Base-by-base conservation (phyloP, 345 rosid genomes). In the Gossypium arboreum region DNA sequence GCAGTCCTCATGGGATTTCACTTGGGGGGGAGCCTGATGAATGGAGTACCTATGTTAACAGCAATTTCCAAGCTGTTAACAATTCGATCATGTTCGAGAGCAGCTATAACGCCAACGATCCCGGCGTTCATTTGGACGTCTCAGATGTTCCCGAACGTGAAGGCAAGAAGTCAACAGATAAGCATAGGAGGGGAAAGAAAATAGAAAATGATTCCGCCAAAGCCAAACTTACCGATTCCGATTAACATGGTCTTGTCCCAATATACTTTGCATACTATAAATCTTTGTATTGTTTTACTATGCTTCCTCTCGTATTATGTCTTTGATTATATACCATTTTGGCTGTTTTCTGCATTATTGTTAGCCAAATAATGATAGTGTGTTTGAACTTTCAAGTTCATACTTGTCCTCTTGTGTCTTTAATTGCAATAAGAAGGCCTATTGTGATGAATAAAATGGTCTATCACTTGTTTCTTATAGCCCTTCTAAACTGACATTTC, bases 51-150 rank as follows among this genome's bases (percentile, higher is more conserved):
- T 91, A 73, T n/a, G 94, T 92, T 24, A 94, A 94, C 80, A 94
- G 97, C 82, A 94, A 92, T 67, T 92, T 90, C 77, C 98, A 92
- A 68, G 90, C 98, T 0, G 88, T 94, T 39, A 94, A 92, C 83
- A 94, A 94, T 77, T 94, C 98, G 2, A 85, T 94, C 66, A 90
- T 92, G 98, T 72, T 94, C 48, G 82, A 83, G 0, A 88, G 93
- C 73, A 75, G 65, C 51, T 88, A 92, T 85, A 86, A 29, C 77
- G 84, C 96, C 63, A 88, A 92, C 69, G 97, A 94, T 76, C 98
- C 98, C 0, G 98, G 98, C 0, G 97, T 94, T 77, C 98, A 92
- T 67, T 62, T 93, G 82, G 94, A 91, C 22, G 85, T 94, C 57
- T 78, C 87, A 0, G 94, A 86, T 73, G 65, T 76, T 57, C 70